Base-by-base conservation (phyloP, 2,329 filamentous ascomycete genomes). In the Dryadomyces quercivorus region DNA sequence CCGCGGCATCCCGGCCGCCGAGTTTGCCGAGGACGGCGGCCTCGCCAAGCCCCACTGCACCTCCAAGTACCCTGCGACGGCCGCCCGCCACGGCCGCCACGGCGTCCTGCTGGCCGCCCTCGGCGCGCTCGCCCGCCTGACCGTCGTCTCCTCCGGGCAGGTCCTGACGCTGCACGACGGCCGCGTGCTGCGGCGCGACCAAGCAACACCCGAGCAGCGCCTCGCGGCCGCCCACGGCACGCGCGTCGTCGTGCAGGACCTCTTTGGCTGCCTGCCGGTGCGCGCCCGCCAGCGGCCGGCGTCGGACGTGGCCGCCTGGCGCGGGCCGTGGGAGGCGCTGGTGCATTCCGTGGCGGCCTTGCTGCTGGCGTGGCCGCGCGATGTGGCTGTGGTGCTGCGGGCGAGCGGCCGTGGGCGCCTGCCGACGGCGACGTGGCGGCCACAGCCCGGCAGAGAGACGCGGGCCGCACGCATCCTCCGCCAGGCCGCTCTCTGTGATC, bases 191-290 rank as follows among this genome's bases (percentile, higher is more conserved):
- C 73, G 79, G 50, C 79, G 88, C 31, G 75, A 86, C 54, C 69
- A 75, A 1, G 78, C 81, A 5, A 72, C 75, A 12, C 67, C 74
- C 8, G 77, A 82, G 50, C 77, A 86, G 48, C 72, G 62, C 88
- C 7, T 18, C 47, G 47, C 7, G 34, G 31, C 15, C 13, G 70
- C 69, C 40, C 81, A 88, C 69, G 92, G 92, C 5, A 95, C 91
- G 0, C 78, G 81, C 31, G 82, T 92, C 2, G 77, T 76, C 0
- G 85, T 95, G 6, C 80, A 84, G 55, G 84, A 95, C 65, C 72
- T 96, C 1, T 97, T 96, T 68, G 90, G 91, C 0, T 86, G 84
- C 56, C 88, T 96, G 80, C 90, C 92, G 0, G 92, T 96, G 13
- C 82, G 92, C 15, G 84, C 94, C 26, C 95, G 93, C 65, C 86